Evolutionary conservation across 441 rosid species (phyloP).

Genomic region (Jatropha podagrica): DNA sequence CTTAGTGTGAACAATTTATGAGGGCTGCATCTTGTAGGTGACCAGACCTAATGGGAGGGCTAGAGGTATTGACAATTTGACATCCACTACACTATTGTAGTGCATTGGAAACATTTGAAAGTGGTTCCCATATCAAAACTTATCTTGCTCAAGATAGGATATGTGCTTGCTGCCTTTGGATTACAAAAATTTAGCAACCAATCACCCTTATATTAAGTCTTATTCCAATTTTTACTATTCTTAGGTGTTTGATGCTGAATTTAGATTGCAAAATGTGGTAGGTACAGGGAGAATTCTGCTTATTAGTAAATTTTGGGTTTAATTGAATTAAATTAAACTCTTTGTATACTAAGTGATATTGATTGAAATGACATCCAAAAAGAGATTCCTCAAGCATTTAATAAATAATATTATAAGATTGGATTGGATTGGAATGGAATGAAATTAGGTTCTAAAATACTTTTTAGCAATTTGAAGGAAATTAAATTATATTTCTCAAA

Average conservation of each 20-base stretch:
- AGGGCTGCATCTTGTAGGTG: conserved; percentile 32
- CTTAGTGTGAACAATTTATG: too few species aligned
- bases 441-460: background rate
- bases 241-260: conserved; percentile 6
- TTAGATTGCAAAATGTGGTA: conserved; percentile 6
- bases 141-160: conserved; percentile 22
- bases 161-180: conserved; percentile 21
- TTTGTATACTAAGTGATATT: conserved; percentile 7
- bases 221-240: background rate
- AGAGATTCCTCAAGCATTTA: background rate
- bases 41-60: conserved; percentile 22
- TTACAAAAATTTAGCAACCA: conserved; percentile 12
- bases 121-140: conserved; percentile 24
- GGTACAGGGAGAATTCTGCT: conserved; percentile 13
- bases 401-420: background rate
- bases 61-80: conserved; percentile 12
- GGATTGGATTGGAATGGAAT: background rate
- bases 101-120: conserved; percentile 19
- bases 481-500: background rate
- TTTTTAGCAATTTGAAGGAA: background rate
- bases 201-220: background rate
- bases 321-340: background rate
- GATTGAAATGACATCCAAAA: conserved; percentile 28
- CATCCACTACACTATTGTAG: background rate
- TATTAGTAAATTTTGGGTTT: background rate